Base-by-base conservation (phyloP, 495 filamentous ascomycete genomes). In the Hypoxylon rickii region DNA sequence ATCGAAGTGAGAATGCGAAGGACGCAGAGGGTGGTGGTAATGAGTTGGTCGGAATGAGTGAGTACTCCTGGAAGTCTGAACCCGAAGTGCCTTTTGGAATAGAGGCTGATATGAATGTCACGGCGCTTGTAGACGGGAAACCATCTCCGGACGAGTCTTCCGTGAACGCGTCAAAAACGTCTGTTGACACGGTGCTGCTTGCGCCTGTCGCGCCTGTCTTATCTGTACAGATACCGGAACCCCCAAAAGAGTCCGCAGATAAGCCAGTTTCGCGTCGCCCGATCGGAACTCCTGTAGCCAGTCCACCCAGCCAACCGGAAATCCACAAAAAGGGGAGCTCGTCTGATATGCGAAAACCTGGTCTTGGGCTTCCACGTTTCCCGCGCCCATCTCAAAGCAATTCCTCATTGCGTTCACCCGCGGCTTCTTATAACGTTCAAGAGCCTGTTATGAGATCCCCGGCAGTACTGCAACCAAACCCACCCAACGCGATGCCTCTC, bases 161-260 rank as follows among this genome's bases (percentile, higher is more conserved):
- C 31, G 18, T 13, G 29, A 42, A 40, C 3, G 38, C 34, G 17
- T 33, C 54, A 10, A 54, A 46, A 20, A 42, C 24, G 24, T 45
- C 45, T 11, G 17, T 36, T 13, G 60, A 59, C 29, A 55, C 48
- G 10, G 49, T 42, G n/a, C 24, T 10, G 24, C 24, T 10, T 29
- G 24, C 24, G 10, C 24, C 24, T 11, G 18, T 31, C 11, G 42
- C 47, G 39, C 50, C 64, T 37, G 42, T 21, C 24, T 22, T 38
- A 8, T n/a, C 55, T 16, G 17, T n/a, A 36, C 12, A 40, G 10
- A 47, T 56, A 21, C 40, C 58, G 33, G 58, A 38, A 17, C 42
- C 64, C 58, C 42, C 45, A 65, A 61, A 21, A 6, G 57, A 63
- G 54, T 58, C 59, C 55, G 55, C 37, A 1, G 40, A 47, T 46